Evolutionary conservation across 108 stramenopile species (phyloP).

Genomic region (Nannochloropsis salina): DNA sequence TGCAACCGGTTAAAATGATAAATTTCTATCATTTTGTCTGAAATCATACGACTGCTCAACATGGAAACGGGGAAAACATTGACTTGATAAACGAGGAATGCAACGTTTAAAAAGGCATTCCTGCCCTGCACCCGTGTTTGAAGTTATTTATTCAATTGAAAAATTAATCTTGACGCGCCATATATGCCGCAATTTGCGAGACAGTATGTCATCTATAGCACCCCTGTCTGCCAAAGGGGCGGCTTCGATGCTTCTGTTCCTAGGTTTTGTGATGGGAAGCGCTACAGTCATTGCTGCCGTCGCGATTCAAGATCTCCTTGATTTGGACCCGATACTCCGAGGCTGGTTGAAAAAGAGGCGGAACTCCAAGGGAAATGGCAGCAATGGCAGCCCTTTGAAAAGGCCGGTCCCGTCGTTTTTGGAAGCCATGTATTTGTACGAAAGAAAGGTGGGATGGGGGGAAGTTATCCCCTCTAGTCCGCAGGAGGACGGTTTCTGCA

Average conservation of each 20-base stretch:
- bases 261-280: neutral
- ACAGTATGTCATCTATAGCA: neutral
- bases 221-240: neutral
- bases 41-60: no score
- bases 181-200: no score
- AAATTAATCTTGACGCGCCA: no score
- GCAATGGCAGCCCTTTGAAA: neutral
- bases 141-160: no score
- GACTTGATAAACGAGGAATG: no score
- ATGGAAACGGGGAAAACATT: no score
- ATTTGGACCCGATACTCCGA: neutral
- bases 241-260: neutral
- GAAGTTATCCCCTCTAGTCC: constrained; percentile 22
- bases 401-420: neutral
- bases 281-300: neutral
- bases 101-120: no score
- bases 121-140: no score
- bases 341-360: neutral
- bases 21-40: no score
- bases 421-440: constrained; percentile 2
- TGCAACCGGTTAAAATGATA: no score
- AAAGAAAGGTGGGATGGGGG: neutral
- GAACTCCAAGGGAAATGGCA: neutral
- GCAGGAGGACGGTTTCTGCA: constrained; percentile 22
- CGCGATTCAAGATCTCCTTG: neutral